Evolutionary conservation across 2,329 filamentous ascomycete species (phyloP), one percentile per base, ranked within the genome.

Genomic region (Gyromitra esculenta): DNA sequence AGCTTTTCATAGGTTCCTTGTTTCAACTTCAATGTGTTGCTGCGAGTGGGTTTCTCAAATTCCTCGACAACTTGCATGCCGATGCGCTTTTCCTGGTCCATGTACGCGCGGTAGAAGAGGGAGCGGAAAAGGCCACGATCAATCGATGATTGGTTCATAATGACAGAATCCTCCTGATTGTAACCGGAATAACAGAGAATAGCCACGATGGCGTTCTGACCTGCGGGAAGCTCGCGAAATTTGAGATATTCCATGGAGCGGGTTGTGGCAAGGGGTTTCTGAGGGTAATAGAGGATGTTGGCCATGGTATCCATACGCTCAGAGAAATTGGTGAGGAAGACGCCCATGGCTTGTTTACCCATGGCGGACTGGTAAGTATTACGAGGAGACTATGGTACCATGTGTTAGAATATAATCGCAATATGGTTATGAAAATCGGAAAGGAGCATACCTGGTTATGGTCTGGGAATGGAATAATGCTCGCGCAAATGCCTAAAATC

Each of bases 261-360:
- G 18, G 96, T 99, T 0, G 95, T 98, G 0, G 94, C 96, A 66
- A 99, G 88, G 6, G 96, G 96, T 84, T 99, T 99, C 85, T 99
- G 96, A 0, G 96, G 96, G 82, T 99, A 99, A 85, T 99, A 99
- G 2, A 99, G 89, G 83, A 99, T 97, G 81, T 99, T 99, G 81
- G 95, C 92, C 96, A 99, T 99, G 3, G 96, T 99, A 82, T 99
- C 96, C 95, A 99, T 98, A 79, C 96, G 94, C 78, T 95, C 90
- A 52, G 93, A 91, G 84, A 97, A 99, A 83, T 99, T 99, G 11
- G 96, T 99, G 73, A 99, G 87, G 86, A 97, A 97, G 81, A 98
- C 94, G 82, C 96, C 96, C 96, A 99, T 99, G 78, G 96, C 96
- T 88, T 99, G 96, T 85, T 99, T 99, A 87, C 96, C 96, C 96